Percentiles rank a stretch among this genome's conserved stretches.
Evolutionary conservation across 345 rosid genomes (phyloP).

Genomic region (Kandelia obovata): DNA sequence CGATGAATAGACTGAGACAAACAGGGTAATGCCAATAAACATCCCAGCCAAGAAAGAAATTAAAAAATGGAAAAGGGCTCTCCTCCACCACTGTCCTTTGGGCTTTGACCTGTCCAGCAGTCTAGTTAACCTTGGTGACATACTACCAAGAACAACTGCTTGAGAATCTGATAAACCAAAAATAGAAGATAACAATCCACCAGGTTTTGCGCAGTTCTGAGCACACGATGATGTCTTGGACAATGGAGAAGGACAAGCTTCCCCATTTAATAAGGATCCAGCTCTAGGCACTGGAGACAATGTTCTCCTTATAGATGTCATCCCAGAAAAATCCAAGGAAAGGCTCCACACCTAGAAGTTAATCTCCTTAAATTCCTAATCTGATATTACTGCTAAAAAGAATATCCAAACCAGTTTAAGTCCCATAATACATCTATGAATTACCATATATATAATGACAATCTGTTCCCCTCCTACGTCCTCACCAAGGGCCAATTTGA

Average conservation of each 20-base stretch:
- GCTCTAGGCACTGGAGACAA: constrained; percentile 50
- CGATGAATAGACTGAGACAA: constrained; percentile 34
- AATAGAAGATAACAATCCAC: constrained; percentile 40
- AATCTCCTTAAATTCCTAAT: background rate
- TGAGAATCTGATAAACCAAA: constrained; percentile 40
- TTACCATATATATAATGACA: background rate
- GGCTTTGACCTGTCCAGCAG: constrained; percentile 40
- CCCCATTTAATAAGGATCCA: constrained; percentile 40
- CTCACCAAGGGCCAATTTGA: constrained; percentile 5
- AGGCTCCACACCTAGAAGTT: background rate
- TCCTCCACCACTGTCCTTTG: constrained; percentile 51
- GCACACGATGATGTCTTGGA: constrained; percentile 41
- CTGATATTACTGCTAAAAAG: background rate
- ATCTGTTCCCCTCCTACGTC: background rate
- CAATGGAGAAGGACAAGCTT: constrained; percentile 56
- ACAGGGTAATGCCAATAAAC: constrained; percentile 47
- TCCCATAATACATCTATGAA: constrained; percentile 2
- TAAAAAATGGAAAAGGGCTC: constrained; percentile 44
- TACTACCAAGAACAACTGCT: constrained; percentile 28
- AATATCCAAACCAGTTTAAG: constrained; percentile 16
- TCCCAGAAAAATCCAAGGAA: constrained; percentile 20
- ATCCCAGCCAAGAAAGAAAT: constrained; percentile 49
- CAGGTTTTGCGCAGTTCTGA: constrained; percentile 28
- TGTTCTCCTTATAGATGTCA: constrained; percentile 66
- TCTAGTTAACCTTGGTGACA: constrained; percentile 42